Evolutionary conservation across 73 alveolate species (phyloP), one percentile per base, ranked within the genome.

Genomic region (Tetrahymena thermophila): DNA sequence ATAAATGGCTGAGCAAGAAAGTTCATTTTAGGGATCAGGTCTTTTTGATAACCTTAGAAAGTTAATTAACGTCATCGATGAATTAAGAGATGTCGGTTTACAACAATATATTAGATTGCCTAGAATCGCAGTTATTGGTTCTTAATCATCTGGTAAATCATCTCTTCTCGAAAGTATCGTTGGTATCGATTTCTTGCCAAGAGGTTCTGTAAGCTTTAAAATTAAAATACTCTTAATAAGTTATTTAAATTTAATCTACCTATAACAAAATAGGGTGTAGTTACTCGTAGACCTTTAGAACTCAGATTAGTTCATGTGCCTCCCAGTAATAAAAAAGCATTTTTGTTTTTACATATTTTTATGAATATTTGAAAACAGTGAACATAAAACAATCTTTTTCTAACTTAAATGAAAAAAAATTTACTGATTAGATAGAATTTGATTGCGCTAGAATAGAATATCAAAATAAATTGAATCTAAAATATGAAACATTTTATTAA

Each of bases 241-340:
- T 71, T 71, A 31, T 28, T 71, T 25, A 71, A 71, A 71, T 71
- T 11, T n/a, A 19, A 94, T 94, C 34, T 85, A 42, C 25, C 89
- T 55, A 94, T 96, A 25, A 34, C 85, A 34, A 96, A 97, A 57
- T 96, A 98, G 95, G 99, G 99, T 23, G 99, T 97, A 19, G 98
- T 96, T 44, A 98, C 99, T 28, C 96, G 99, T 11, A 94, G 99
- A 28, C 99, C 99, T 0, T 95, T 98, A 94, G 99, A 98, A 94
- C 94, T 98, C 93, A 96, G 99, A 38, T 96, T 98, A 43, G 98
- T 97, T 94, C 99, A 98, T 96, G 96, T 96, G 95, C 96, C 89
- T 71, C 89, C 89, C n/a, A 71, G 89, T 71, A 71, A 71, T 28
- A 3, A 71, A 0, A 1, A 19, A 71, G 89, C 89, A 71, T 71